Base-by-base conservation (phyloP, 2,329 filamentous ascomycete species). In the Microdochium paspali region DNA sequence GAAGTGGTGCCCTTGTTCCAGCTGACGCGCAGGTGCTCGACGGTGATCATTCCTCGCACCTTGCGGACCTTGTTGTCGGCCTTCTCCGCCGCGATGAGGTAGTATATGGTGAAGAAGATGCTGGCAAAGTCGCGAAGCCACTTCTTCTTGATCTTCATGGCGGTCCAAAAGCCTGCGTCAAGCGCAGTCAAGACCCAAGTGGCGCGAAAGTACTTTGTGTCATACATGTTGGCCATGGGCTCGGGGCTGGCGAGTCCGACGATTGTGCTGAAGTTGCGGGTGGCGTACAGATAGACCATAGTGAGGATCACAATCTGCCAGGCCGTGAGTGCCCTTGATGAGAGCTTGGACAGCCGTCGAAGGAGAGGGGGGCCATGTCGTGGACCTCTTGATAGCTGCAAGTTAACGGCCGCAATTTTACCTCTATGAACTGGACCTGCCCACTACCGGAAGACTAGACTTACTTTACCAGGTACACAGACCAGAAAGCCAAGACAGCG, bases 81-180 rank as follows among this genome's bases (percentile, higher is more conserved):
- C 60, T 89, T 85, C 65, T 97, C 91, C 1, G 93, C 90, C 13
- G 90, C 89, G 47, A 97, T 78, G 53, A 98, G 74, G 63, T 98
- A 98, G 66, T 95, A 98, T 10, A 85, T 62, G 0, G 87, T 87
- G 65, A 96, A 97, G 44, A 88, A 71, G 20, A 97, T 74, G 61
- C 88, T 90, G 10, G 86, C 80, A 13, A 95, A 61, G 62, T 97
- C 90, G 32, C 90, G 77, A 39, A 95, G 56, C 80, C 87, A 90
- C 58, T 86, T 90, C 46, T 63, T 63, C 44, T 79, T 80, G 53
- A 98, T 90, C 58, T 82, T 85, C 93, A 98, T 98, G 28, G 93
- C 93, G 0, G 90, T 95, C 93, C 93, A 98, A 66, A 96, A 98
- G 1, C 93, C 93, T 5, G 93, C 93, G 58, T 98, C 93, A 51